Conservation (phyloP, 1,284 basidiomycete species). For the Rhodotorula sp. region DNA sequence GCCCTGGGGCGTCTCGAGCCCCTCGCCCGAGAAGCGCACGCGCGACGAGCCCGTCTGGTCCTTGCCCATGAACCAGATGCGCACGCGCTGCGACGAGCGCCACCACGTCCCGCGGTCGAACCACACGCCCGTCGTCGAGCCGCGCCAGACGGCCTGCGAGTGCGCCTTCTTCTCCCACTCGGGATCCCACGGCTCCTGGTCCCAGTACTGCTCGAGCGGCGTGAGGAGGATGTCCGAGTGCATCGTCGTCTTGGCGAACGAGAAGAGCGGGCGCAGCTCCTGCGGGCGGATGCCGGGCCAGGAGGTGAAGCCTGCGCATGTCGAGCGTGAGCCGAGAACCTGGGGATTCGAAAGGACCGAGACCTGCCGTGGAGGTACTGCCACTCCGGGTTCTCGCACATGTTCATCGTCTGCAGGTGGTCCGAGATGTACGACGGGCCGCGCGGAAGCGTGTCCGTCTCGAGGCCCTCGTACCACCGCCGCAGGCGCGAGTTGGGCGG, state of each 20-base stretch:
- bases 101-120: constrained; percentile 50
- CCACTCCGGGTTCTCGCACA: constrained; percentile 55
- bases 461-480: constrained; percentile 42
- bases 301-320: constrained; percentile 38
- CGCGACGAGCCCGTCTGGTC: constrained; percentile 22
- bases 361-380: constrained; percentile 45
- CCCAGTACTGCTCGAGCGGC: constrained; percentile 47
- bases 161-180: constrained; percentile 51
- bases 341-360: background rate
- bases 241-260: constrained; percentile 46
- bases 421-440: constrained; percentile 52
- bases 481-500: constrained; percentile 45
- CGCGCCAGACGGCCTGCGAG: constrained; percentile 51
- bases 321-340: background rate
- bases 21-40: constrained; percentile 32
- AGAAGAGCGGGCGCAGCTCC: constrained; percentile 45
- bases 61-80: constrained; percentile 47
- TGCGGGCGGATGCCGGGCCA: constrained; percentile 42
- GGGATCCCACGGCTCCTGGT: constrained; percentile 43
- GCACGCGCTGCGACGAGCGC: constrained; percentile 52
- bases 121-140: constrained; percentile 53
- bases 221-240: constrained; percentile 47
- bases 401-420: constrained; percentile 56
- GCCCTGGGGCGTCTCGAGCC: constrained; percentile 13
- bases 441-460: constrained; percentile 36